phyloP scores from a whole-genome alignment of 1,284 basidiomycete genomes.

The Schizophyllum amplum region DNA sequence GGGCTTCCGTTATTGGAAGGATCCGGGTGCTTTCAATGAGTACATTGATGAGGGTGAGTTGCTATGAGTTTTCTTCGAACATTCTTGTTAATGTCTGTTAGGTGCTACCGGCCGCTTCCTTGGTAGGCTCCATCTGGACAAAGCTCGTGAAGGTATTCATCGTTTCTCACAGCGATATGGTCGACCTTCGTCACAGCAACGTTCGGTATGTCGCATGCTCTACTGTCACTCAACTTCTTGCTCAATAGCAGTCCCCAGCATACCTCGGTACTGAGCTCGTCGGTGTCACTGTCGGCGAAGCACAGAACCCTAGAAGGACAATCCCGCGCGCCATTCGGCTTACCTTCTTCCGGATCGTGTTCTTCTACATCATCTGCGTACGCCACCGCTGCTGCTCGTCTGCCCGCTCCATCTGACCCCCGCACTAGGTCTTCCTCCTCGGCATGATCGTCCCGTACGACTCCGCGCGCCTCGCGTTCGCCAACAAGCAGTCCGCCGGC shows the following conservation, averaged over 20 bases:
- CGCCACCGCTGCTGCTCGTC: constrained; percentile 32
- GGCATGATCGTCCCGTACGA: constrained; percentile 76
- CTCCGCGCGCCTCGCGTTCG: constrained; percentile 39
- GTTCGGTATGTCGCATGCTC: neutral
- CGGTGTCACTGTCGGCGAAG: constrained; percentile 25
- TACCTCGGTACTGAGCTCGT: constrained; percentile 36
- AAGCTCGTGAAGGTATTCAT: too few relatives aligned
- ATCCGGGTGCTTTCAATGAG: constrained; percentile 15
- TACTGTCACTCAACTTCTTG: constrained; percentile 14
- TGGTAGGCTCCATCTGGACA: too few relatives aligned
- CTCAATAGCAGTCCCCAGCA: constrained; percentile 16
- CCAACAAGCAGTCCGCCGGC: constrained; percentile 28
- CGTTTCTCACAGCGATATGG: too few relatives aligned
- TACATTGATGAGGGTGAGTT: constrained; percentile 14
- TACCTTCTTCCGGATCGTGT: constrained; percentile 39
- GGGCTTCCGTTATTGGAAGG: constrained; percentile 54
- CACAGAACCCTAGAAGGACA: constrained; percentile 36
- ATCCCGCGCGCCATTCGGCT: constrained; percentile 39
- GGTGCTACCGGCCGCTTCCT: constrained; percentile 19
- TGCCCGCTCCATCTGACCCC: neutral
- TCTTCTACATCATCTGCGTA: constrained; percentile 66
- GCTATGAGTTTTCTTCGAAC: too few relatives aligned
- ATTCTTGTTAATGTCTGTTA: too few relatives aligned
- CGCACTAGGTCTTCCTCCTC: constrained; percentile 18
- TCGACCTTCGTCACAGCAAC: neutral